Conservation (phyloP, 1,284 basidiomycete genomes). For the Ustilago cynodontis region DNA sequence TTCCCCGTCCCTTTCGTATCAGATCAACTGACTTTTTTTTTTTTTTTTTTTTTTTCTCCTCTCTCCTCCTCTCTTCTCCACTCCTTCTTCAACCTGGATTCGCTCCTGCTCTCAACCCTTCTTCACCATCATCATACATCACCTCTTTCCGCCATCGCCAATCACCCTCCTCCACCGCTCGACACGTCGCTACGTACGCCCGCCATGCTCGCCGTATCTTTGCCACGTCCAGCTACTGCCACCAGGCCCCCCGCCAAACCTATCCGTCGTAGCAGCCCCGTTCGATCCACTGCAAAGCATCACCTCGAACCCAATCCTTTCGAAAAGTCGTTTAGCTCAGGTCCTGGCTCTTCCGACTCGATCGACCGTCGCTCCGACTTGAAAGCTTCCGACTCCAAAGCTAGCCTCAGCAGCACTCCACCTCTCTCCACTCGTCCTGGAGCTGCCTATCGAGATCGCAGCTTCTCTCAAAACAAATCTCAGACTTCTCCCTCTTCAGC, state of each 20-base stretch:
- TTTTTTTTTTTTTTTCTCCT: not conserved
- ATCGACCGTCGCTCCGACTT: slow-evolving; percentile 41
- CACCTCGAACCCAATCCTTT: slow-evolving; percentile 92
- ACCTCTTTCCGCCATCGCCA: not conserved
- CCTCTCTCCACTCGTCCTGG: slow-evolving; percentile 51
- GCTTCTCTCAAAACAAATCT: slow-evolving; percentile 32
- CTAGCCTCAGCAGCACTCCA: slow-evolving; percentile 45
- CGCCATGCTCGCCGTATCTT: slow-evolving; percentile 36
- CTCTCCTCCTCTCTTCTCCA: not conserved
- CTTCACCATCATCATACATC: not conserved
- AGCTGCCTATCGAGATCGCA: slow-evolving; percentile 47
- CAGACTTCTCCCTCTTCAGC: slow-evolving; percentile 34
- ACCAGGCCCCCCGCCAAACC: slow-evolving; percentile 49
- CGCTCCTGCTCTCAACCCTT: not conserved
- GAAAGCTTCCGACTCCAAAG: slow-evolving; percentile 27
- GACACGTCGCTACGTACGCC: too few species aligned
- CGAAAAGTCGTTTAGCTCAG: slow-evolving; percentile 88
- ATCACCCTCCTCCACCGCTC: not conserved
- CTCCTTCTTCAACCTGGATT: not conserved
- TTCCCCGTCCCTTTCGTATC: not conserved
- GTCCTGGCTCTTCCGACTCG: slow-evolving; percentile 65
- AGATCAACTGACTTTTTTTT: not conserved
- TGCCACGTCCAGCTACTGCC: slow-evolving; percentile 43
- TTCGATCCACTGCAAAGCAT: slow-evolving; percentile 57
- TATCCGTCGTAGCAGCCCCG: slow-evolving; percentile 28